phyloP scores from a whole-genome alignment of 192 early-diverging fungal genomes.

The Dispira simplex region DNA sequence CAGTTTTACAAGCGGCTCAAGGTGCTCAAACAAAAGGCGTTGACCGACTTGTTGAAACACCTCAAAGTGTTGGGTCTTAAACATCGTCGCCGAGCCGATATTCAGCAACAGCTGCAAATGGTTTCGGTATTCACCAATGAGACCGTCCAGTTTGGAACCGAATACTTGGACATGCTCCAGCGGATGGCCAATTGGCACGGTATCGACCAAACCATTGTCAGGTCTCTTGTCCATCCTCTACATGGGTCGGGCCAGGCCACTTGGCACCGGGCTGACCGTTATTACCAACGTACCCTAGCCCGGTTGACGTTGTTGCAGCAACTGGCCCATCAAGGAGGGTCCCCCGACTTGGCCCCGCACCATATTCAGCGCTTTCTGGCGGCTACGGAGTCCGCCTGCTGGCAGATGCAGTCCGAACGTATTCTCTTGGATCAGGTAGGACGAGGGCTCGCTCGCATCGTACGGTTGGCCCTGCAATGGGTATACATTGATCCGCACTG shows the following conservation, averaged over 20 bases:
- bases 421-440: neutral
- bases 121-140: neutral
- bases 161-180: neutral
- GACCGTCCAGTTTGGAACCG: neutral
- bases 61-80: constrained; percentile 48
- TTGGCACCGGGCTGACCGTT: constrained; percentile 42
- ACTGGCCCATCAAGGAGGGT: too few species aligned
- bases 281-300: constrained; percentile 52
- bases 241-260: constrained; percentile 18
- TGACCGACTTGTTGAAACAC: constrained; percentile 62
- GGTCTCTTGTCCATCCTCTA: constrained; percentile 2
- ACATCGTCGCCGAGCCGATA: constrained; percentile 13
- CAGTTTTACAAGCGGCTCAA: constrained; percentile 39
- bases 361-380: neutral
- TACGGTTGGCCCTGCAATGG: neutral
- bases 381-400: neutral
- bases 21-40: constrained; percentile 54
- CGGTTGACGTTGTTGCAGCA: constrained; percentile 37
- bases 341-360: neutral
- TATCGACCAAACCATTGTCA: neutral
- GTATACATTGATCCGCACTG: neutral
- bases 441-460: neutral
- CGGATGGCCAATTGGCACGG: neutral
- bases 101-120: constrained; percentile 1
- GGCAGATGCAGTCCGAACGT: neutral